Conservation (phyloP, 1,139 yeast species). For the Taiozyma onychis region DNA sequence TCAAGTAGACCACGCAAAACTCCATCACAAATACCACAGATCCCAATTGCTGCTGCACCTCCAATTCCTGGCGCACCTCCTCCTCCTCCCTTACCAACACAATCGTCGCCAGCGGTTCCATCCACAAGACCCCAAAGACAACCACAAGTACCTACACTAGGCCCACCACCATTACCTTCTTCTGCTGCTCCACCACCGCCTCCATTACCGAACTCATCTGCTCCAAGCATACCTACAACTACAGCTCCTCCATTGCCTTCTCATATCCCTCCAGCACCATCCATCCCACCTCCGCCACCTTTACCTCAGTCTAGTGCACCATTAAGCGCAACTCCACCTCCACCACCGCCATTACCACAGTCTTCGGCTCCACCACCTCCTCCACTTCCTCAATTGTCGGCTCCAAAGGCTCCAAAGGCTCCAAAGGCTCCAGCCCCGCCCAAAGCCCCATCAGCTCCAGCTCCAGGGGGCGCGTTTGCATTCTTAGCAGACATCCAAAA, state of each 20-base stretch:
- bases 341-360: slow-evolving; percentile 12
- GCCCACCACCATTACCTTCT: slow-evolving; percentile 2
- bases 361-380: slow-evolving; percentile 21
- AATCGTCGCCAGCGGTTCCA: slow-evolving; percentile 13
- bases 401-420: slow-evolving; percentile 6
- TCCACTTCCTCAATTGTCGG: slow-evolving; percentile 19
- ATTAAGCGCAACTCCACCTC: slow-evolving; percentile 7
- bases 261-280: slow-evolving; percentile 8
- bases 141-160: background rate
- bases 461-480: slow-evolving; percentile 30
- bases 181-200: slow-evolving; percentile 7
- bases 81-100: slow-evolving; percentile 23
- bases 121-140: slow-evolving; percentile 15
- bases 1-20: slow-evolving; percentile 8
- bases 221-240: background rate
- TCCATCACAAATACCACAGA: slow-evolving; percentile 18
- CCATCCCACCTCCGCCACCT: slow-evolving; percentile 12
- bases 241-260: slow-evolving; percentile 19
- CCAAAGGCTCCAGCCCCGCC: slow-evolving; percentile 14
- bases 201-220: slow-evolving; percentile 9
- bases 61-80: slow-evolving; percentile 25
- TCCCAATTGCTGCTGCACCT: slow-evolving; percentile 24
- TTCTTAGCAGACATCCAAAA: slow-evolving; percentile 53
- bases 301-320: slow-evolving; percentile 19
- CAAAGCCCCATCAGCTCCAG: slow-evolving; percentile 16